These are phyloP conservation scores for Hymenoscyphus occultus DNA, from an alignment of 2,329 filamentous ascomycete genomes.

Conservation along the genomic window DNA sequence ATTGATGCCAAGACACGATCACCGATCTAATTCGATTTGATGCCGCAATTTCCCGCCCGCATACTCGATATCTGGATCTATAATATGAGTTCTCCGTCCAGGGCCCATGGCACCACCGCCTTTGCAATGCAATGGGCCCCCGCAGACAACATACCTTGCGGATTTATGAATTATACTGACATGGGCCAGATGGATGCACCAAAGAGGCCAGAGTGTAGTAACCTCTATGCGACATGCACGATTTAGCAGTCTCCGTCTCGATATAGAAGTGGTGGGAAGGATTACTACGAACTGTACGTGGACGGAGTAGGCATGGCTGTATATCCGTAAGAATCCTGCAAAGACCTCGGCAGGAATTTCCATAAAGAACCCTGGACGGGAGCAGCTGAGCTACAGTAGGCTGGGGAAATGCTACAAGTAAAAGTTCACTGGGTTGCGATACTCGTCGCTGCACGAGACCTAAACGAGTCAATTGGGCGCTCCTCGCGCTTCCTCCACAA, in stretches of 20 bases:
- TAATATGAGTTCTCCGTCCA: neutral
- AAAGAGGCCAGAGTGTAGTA: neutral
- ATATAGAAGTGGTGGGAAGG: neutral
- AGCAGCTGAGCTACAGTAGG: neutral
- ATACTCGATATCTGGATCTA: neutral
- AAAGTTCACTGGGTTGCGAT: neutral
- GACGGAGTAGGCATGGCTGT: too few species aligned
- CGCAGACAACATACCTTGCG: neutral
- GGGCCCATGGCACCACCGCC: neutral
- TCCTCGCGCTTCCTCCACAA: slow-evolving; percentile 1
- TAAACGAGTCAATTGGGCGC: neutral
- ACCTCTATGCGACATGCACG: neutral
- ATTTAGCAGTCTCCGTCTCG: too few species aligned
- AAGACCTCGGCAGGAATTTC: neutral
- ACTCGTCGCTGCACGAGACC: neutral
- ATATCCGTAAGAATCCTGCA: neutral
- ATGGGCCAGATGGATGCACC: neutral
- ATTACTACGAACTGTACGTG: neutral
- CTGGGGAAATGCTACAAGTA: neutral
- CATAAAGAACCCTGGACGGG: neutral
- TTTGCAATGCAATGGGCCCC: neutral
- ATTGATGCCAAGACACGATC: neutral
- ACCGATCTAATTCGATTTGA: neutral
- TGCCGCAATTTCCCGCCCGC: neutral
- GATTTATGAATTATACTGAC: neutral